Conservation (phyloP, 345 rosid genomes). For the Hibiscus mutabilis region DNA sequence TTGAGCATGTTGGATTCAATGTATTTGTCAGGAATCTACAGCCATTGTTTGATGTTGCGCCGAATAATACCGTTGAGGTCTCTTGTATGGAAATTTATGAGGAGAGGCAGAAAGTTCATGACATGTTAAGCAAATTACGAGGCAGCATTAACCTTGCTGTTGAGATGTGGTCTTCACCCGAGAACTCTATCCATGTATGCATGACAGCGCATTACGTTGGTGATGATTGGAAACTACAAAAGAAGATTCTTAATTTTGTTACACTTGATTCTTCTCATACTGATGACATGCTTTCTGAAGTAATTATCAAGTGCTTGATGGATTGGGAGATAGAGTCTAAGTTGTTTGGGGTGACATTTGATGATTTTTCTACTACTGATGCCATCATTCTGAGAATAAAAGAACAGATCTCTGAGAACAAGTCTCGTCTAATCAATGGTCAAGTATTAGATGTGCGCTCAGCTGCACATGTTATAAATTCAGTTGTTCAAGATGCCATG, state of each 20-base stretch:
- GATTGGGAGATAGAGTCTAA: background rate
- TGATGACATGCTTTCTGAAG: background rate
- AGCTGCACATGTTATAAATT: background rate
- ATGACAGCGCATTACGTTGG: background rate
- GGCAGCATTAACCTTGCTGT: background rate
- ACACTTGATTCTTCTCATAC: background rate
- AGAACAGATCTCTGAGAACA: background rate
- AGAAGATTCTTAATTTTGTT: background rate
- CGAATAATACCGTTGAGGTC: background rate
- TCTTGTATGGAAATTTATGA: background rate
- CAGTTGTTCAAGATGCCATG: background rate
- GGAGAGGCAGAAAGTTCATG: background rate
- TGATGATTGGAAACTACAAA: conserved; percentile 1
- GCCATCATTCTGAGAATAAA: background rate
- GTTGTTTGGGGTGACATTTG: background rate
- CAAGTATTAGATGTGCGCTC: background rate
- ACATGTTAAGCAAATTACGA: background rate
- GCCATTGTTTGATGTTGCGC: background rate
- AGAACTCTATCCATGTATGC: background rate
- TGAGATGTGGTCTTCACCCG: background rate
- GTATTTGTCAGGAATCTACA: conserved; percentile 1
- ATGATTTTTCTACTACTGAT: background rate
- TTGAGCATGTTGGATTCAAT: conserved; percentile 1
- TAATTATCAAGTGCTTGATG: background rate
- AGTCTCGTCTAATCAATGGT: background rate